A percentile compares a stretch with the other conserved stretches of the same genome.
These are phyloP conservation scores for Haplosporangium sp. DNA, from an alignment of 371 early-diverging fungal genomes.

Conservation along the genomic window DNA sequence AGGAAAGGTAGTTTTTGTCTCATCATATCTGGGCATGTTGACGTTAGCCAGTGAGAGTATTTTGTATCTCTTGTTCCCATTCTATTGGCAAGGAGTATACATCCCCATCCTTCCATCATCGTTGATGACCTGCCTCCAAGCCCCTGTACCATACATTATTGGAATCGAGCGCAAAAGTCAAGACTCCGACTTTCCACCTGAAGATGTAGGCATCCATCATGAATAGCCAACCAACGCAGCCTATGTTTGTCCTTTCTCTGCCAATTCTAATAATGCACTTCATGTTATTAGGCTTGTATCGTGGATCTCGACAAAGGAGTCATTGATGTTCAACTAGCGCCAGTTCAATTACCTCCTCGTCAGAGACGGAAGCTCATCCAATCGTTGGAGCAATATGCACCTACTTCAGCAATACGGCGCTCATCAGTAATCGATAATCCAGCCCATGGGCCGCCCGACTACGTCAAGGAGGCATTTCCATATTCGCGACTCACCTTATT, in stretches of 20 bases:
- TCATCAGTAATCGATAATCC: conserved; percentile 7
- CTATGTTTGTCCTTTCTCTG: not conserved
- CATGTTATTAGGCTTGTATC: conserved; percentile 59
- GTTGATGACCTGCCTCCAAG: conserved; percentile 80
- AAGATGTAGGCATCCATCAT: conserved; percentile 58
- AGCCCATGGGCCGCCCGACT: conserved; percentile 62
- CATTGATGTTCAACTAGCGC: conserved; percentile 58
- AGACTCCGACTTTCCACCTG: conserved; percentile 70
- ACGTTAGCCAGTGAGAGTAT: conserved; percentile 78
- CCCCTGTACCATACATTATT: conserved; percentile 87
- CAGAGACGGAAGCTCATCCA: conserved; percentile 66
- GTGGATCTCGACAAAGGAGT: conserved; percentile 68
- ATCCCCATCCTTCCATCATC: conserved; percentile 82
- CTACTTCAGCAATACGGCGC: conserved; percentile 53
- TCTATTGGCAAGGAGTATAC: conserved; percentile 85
- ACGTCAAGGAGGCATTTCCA: conserved; percentile 69
- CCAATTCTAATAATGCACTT: not conserved
- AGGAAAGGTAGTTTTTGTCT: conserved; percentile 80
- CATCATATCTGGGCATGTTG: conserved; percentile 77
- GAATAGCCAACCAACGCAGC: too few species aligned
- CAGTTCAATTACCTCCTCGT: conserved; percentile 60
- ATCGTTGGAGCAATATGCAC: conserved; percentile 66
- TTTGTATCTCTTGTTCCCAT: conserved; percentile 77
- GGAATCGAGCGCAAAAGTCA: conserved; percentile 72
- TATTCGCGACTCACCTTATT: conserved; percentile 64